Percentiles rank a stretch among this genome's conserved stretches.
phyloP scores from a whole-genome alignment of 352 stramenopile species.

The Blastocystis hominis region DNA sequence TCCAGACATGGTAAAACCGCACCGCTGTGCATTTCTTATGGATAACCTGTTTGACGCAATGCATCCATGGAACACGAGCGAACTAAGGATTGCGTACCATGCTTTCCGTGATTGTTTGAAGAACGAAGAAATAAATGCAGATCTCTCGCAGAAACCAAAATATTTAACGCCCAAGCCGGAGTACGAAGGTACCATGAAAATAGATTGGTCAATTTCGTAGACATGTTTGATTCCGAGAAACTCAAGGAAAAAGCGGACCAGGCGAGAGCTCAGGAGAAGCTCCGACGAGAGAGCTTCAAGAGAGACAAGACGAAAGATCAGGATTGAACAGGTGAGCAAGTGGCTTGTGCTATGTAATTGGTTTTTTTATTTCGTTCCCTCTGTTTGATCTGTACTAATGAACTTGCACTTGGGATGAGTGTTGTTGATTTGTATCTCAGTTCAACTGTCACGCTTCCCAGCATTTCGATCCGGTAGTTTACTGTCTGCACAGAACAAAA shows the following conservation, averaged over 20 bases:
- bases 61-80: slow-evolving; percentile 7
- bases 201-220: neutral
- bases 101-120: slow-evolving; percentile 14
- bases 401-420: too few relatives aligned
- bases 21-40: slow-evolving; percentile 18
- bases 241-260: neutral
- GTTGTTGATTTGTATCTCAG: too few relatives aligned
- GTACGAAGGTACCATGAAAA: neutral
- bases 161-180: slow-evolving; percentile 11
- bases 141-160: slow-evolving; percentile 2
- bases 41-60: slow-evolving; percentile 27
- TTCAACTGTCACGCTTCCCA: too few relatives aligned
- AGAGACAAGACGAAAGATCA: neutral
- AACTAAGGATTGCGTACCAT: slow-evolving; percentile 12
- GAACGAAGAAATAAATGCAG: slow-evolving; percentile 56
- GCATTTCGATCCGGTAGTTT: too few relatives aligned
- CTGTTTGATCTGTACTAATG: too few relatives aligned
- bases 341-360: too few relatives aligned
- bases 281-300: neutral
- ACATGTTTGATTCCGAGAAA: slow-evolving; percentile 40
- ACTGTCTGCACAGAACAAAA: too few relatives aligned
- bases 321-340: neutral
- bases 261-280: slow-evolving; percentile 1
- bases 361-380: too few relatives aligned
- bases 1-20: neutral